These are phyloP conservation scores for Cladophialophora yegresii DNA, from an alignment of 2,329 filamentous ascomycete genomes.

Conservation along the genomic window DNA sequence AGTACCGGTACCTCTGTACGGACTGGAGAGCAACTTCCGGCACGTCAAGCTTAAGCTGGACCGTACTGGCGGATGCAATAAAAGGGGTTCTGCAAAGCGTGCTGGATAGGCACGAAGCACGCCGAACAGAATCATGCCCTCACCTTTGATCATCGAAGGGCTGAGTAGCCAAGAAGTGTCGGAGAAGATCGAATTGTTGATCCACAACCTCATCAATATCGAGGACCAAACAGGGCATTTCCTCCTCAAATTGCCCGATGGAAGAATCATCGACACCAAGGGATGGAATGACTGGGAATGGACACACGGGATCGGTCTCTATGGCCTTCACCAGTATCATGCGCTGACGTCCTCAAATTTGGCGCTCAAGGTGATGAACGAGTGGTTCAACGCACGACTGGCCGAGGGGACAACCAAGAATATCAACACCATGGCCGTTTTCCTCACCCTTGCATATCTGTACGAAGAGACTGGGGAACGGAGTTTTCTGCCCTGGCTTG, in stretches of 20 bases:
- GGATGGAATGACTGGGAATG: constrained; percentile 71
- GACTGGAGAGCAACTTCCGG: too few species aligned
- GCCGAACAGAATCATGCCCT: constrained; percentile 24
- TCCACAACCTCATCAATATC: constrained; percentile 75
- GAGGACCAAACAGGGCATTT: constrained; percentile 74
- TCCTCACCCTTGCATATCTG: constrained; percentile 73
- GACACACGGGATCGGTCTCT: constrained; percentile 78
- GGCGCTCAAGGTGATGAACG: constrained; percentile 66
- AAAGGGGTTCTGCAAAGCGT: background rate
- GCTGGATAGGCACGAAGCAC: background rate
- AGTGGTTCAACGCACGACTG: constrained; percentile 72
- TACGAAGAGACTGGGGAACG: constrained; percentile 72
- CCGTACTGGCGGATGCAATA: too few species aligned
- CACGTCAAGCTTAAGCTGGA: too few species aligned
- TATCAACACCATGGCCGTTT: constrained; percentile 81
- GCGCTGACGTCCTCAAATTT: constrained; percentile 64
- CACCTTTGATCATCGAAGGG: constrained; percentile 25
- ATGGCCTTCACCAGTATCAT: constrained; percentile 82
- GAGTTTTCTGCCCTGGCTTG: constrained; percentile 74
- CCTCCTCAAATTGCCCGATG: constrained; percentile 69
- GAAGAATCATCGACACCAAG: constrained; percentile 78
- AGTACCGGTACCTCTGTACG: too few species aligned
- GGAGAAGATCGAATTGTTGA: constrained; percentile 64
- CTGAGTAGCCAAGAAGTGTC: constrained; percentile 46
- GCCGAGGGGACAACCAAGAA: constrained; percentile 75